Evolutionary conservation across 2,329 filamentous ascomycete genomes (phyloP).

Genomic region (Diaporthe vexans): DNA sequence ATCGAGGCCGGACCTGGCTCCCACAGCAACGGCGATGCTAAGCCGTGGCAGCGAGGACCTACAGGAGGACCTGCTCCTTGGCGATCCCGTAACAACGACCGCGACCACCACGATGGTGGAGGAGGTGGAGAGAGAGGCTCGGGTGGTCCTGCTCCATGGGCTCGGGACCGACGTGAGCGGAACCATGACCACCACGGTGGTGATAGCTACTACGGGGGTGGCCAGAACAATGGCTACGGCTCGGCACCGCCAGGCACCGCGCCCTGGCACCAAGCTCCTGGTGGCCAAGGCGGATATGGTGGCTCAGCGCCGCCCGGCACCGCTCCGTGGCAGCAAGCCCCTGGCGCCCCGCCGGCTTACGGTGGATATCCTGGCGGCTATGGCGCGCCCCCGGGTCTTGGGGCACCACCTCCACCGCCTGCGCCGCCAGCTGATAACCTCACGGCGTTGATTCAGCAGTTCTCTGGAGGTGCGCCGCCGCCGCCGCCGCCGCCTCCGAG

Average conservation of each 20-base stretch:
- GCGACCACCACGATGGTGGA: slow-evolving; percentile 56
- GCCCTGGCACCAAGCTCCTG: slow-evolving; percentile 74
- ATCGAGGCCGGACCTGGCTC: slow-evolving; percentile 87
- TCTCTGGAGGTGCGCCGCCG: slow-evolving; percentile 48
- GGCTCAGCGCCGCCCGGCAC: slow-evolving; percentile 52
- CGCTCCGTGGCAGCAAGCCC: slow-evolving; percentile 69
- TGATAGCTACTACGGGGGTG: slow-evolving; percentile 61
- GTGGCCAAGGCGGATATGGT: slow-evolving; percentile 54
- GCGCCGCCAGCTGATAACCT: slow-evolving; percentile 67
- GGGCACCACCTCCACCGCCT: slow-evolving; percentile 67
- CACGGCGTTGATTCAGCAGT: slow-evolving; percentile 78
- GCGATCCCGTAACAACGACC: slow-evolving; percentile 70
- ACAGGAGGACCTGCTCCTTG: slow-evolving; percentile 89
- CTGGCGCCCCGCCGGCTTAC: slow-evolving; percentile 51
- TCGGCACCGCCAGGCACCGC: slow-evolving; percentile 55
- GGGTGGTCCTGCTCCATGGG: slow-evolving; percentile 71
- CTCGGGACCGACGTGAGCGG: slow-evolving; percentile 67
- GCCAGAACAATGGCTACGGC: slow-evolving; percentile 53
- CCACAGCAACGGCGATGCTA: slow-evolving; percentile 70
- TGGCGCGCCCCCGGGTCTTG: slow-evolving; percentile 50
- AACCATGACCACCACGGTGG: slow-evolving; percentile 60
- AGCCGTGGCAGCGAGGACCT: slow-evolving; percentile 91
- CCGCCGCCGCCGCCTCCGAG: slow-evolving; percentile 49
- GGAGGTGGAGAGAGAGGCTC: slow-evolving; percentile 51
- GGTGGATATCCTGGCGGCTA: slow-evolving; percentile 67